Conservation (phyloP, 306 rosid genomes). For the Oemleria cerasiformis region DNA sequence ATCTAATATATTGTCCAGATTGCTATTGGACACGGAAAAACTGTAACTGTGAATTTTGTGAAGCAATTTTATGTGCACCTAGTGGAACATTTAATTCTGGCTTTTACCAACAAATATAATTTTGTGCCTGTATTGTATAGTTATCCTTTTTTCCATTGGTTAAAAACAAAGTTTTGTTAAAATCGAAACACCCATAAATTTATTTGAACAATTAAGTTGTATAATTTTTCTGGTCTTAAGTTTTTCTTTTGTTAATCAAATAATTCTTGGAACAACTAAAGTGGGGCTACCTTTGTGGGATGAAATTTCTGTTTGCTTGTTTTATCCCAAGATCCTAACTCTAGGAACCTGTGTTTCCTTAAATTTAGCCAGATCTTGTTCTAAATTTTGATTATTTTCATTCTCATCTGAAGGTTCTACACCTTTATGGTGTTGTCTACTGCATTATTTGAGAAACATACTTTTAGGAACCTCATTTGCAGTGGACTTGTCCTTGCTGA, state of each 20-base stretch:
- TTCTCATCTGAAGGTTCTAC: constrained; percentile 73
- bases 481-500: constrained; percentile 96
- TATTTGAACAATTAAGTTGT: neutral
- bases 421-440: constrained; percentile 94
- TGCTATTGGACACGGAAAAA: neutral
- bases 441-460: constrained; percentile 88
- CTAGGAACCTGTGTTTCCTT: neutral
- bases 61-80: no score
- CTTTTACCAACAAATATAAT: neutral
- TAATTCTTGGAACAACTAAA: neutral
- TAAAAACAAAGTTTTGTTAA: neutral
- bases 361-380: neutral
- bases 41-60: neutral
- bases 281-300: neutral
- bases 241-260: neutral
- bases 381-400: constrained; percentile 20
- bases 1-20: neutral
- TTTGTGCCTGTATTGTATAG: neutral
- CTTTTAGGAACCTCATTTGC: constrained; percentile 91
- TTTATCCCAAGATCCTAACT: neutral
- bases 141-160: neutral
- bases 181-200: neutral
- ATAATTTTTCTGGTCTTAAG: neutral
- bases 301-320: neutral
- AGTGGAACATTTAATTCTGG: no score